Evolutionary conservation across 495 filamentous ascomycete species (phyloP).

Genomic region (Penicillium argentinense): DNA sequence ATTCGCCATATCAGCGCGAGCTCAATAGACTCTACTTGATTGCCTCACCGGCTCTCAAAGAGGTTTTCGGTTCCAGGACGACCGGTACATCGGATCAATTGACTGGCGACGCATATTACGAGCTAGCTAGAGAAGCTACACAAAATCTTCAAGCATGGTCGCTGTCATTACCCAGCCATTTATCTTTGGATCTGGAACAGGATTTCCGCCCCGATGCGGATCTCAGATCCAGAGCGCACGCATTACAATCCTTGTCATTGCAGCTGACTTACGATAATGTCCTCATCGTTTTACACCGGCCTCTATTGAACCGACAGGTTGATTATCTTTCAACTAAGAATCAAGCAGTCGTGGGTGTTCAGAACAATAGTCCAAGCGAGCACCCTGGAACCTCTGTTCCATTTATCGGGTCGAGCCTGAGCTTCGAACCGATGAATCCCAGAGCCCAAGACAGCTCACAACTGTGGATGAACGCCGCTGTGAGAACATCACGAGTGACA

Average conservation of each 20-base stretch:
- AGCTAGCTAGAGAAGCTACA: conserved; percentile 19
- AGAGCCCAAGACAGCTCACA: conserved; percentile 15
- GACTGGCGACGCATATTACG: conserved; percentile 18
- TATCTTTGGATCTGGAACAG: conserved; percentile 20
- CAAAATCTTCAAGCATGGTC: conserved; percentile 26
- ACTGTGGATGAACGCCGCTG: conserved; percentile 31
- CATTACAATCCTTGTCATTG: conserved; percentile 29
- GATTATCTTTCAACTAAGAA: conserved; percentile 18
- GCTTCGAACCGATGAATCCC: not conserved
- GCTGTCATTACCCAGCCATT: conserved; percentile 17
- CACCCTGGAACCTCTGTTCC: not conserved
- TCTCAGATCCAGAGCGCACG: conserved; percentile 20
- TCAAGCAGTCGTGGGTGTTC: not conserved
- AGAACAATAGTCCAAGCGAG: not conserved
- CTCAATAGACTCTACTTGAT: conserved; percentile 35
- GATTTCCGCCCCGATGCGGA: conserved; percentile 18
- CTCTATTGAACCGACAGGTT: conserved; percentile 29
- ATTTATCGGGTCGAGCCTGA: conserved; percentile 1
- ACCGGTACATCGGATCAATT: conserved; percentile 15
- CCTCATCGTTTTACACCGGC: conserved; percentile 34
- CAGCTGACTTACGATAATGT: conserved; percentile 38
- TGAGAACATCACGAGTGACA: conserved; percentile 28
- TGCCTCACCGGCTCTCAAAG: conserved; percentile 28
- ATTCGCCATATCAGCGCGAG: conserved; percentile 33
- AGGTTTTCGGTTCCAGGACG: conserved; percentile 30